A percentile compares a stretch with the other conserved stretches of the same genome.
These are phyloP conservation scores for Gaultheria prostrata DNA, from an alignment of 148 eudicot species.

Conservation along the genomic window DNA sequence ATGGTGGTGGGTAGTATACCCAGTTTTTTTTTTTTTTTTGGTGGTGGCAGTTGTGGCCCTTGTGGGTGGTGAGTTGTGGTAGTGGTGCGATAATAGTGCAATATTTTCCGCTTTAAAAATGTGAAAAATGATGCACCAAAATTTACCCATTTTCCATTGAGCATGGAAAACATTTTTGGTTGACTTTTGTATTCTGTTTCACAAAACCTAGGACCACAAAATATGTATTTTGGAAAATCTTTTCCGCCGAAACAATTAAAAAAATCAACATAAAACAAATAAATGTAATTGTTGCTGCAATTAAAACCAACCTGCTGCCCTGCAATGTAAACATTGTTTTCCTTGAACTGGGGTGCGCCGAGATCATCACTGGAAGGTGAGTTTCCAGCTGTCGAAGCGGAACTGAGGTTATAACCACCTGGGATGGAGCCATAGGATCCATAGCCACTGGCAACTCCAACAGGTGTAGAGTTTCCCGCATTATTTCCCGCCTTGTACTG, in stretches of 20 bases:
- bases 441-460: conserved; percentile 57
- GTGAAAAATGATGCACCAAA: not conserved
- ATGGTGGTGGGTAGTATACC: not conserved
- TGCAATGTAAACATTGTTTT: conserved; percentile 53
- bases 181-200: not conserved
- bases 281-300: not conserved
- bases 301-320: conserved; percentile 75
- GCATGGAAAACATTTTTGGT: not conserved
- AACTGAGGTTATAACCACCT: conserved; percentile 46
- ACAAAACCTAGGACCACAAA: not conserved
- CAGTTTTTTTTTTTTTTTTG: no score
- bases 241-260: not conserved
- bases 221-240: not conserved
- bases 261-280: not conserved
- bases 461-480: conserved; percentile 50
- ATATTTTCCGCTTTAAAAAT: not conserved
- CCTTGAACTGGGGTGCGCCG: conserved; percentile 64
- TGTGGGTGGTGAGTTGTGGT: not conserved
- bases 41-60: not conserved
- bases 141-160: not conserved
- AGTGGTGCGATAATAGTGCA: not conserved
- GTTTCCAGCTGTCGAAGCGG: conserved; percentile 54
- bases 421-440: conserved; percentile 65
- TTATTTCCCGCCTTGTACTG: conserved; percentile 68
- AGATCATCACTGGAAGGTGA: conserved; percentile 63